Base-by-base conservation (phyloP, 1,139 yeast species). In the Meyerozyma sp. region DNA sequence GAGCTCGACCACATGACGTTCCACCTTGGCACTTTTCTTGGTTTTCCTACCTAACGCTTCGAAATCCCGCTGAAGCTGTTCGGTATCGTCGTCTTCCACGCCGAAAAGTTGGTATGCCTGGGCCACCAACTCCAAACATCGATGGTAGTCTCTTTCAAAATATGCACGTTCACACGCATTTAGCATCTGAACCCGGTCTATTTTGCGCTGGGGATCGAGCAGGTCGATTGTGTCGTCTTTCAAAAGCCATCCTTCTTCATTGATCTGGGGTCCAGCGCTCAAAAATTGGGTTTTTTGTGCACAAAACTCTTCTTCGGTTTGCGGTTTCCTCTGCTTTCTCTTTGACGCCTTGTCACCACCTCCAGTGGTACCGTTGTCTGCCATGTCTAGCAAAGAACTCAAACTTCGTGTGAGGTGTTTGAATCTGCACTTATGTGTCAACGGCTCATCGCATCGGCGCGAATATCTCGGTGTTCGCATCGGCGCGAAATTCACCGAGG, bases 151-250 rank as follows among this genome's bases (percentile, higher is more conserved):
- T 41, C 73, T 62, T 40, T 63, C 55, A 55, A 64, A 82, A 52
- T 79, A 82, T 1, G 78, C 66, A 49, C 75, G 62, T 50, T 81
- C 81, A 46, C 78, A 63, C 1, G 73, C 75, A 49, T 70, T 71
- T 26, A 73, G 53, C 42, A 70, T 52, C 36, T 54, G 58, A 10
- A 61, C 64, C 28, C 74, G 56, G 50, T 69, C 73, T 5, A 65
- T 55, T 49, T 73, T 73, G 28, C 57, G 52, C 5, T 48, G 44
- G 4, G 55, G 46, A 37, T 64, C 62, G n/a, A 70, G 49, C 42
- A 43, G 9, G 29, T 54, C 46, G 35, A 59, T 43, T 40, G 54
- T 45, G 39, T 66, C 59, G 50, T 43, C 56, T 26, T 65, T 63
- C 23, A 51, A 55, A 5, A 81, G 65, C 80, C 83, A 78, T 28